A percentile compares a stretch with the other conserved stretches of the same genome.
Conservation (phyloP, 768 basidiomycete genomes). For the Boletus insuetus region DNA sequence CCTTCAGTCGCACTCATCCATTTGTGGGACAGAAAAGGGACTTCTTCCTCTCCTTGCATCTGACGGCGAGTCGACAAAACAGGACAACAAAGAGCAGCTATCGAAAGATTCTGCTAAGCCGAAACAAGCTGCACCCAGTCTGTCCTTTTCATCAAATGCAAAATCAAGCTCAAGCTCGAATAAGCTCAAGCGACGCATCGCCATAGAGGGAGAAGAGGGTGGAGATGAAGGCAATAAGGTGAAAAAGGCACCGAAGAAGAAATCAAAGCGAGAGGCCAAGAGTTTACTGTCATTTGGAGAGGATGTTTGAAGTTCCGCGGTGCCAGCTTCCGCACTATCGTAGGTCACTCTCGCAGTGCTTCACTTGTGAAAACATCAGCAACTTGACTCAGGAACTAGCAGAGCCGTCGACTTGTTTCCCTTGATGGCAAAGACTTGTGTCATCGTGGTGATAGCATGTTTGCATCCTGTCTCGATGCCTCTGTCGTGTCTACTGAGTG, state of each 20-base stretch:
- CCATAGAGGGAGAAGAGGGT: conserved; percentile 33
- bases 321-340: neutral
- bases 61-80: conserved; percentile 19
- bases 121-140: conserved; percentile 19
- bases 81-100: conserved; percentile 29
- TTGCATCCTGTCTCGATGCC: neutral
- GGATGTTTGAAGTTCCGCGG: conserved; percentile 24
- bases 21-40: conserved; percentile 51
- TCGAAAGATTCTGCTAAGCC: conserved; percentile 21
- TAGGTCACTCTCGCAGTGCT: conserved; percentile 3
- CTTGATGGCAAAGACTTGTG: neutral
- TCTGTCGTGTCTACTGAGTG: neutral
- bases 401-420: neutral
- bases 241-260: conserved; percentile 46
- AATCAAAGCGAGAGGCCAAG: conserved; percentile 47
- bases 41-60: conserved; percentile 51
- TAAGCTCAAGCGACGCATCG: conserved; percentile 36
- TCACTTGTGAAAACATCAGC: neutral
- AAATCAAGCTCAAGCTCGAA: conserved; percentile 22
- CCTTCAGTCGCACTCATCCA: conserved; percentile 1
- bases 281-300: conserved; percentile 37
- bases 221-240: conserved; percentile 17
- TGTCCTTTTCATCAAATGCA: conserved; percentile 41
- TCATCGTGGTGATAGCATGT: neutral
- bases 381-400: neutral